Conservation (phyloP, 192 early-diverging fungal genomes). For the Backusella parvicylindrica region DNA sequence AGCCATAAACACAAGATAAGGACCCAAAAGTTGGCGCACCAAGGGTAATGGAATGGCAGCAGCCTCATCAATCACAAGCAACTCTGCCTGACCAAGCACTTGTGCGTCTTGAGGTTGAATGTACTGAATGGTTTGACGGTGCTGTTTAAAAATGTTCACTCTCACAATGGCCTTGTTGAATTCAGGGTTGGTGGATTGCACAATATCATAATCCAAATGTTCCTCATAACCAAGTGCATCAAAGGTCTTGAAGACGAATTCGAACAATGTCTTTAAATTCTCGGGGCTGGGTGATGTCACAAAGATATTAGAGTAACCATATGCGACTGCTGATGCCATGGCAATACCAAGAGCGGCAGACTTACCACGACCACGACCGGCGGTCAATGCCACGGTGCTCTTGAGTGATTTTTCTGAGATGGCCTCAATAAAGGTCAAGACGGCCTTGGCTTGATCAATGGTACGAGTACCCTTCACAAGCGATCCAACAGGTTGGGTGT, state of each 20-base stretch:
- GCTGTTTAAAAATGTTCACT: constrained; percentile 94
- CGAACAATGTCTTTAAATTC: constrained; percentile 97
- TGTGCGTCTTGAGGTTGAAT: constrained; percentile 95
- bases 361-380: constrained; percentile 95
- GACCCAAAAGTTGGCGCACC: constrained; percentile 88
- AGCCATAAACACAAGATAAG: constrained; percentile 97
- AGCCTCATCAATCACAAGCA: constrained; percentile 98
- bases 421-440: constrained; percentile 95
- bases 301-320: constrained; percentile 99
- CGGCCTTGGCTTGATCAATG: constrained; percentile 93
- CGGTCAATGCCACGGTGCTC: constrained; percentile 90
- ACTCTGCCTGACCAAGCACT: constrained; percentile 92
- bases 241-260: constrained; percentile 97
- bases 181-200: constrained; percentile 95
- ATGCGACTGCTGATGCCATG: constrained; percentile 93
- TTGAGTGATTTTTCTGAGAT: constrained; percentile 93
- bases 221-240: constrained; percentile 98
- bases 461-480: constrained; percentile 80
- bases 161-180: constrained; percentile 95
- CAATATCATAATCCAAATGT: constrained; percentile 97
- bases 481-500: constrained; percentile 87
- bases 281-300: constrained; percentile 96
- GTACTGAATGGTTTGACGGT: constrained; percentile 98
- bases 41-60: constrained; percentile 96
- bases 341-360: constrained; percentile 93